A percentile compares a stretch with the other conserved stretches of the same genome.
phyloP scores from a whole-genome alignment of 2,329 filamentous ascomycete species.

The Cyphellophora europaea region DNA sequence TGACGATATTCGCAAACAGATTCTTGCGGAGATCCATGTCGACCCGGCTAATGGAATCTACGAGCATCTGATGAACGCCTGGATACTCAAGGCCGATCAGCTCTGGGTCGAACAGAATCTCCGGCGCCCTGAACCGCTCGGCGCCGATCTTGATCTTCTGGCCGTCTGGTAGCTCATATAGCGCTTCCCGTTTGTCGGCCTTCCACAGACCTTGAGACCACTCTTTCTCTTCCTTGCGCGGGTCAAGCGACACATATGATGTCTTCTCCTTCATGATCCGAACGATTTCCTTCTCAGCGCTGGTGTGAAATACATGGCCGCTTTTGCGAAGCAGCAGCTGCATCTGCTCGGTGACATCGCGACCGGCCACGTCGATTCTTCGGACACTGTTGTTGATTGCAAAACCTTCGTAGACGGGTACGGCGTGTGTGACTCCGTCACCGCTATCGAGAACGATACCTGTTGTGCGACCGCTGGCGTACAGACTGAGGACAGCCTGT shows the following conservation, averaged over 20 bases:
- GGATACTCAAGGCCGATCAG: conserved; percentile 95
- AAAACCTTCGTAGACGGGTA: conserved; percentile 96
- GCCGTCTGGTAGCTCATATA: conserved; percentile 86
- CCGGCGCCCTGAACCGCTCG: conserved; percentile 89
- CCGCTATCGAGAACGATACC: conserved; percentile 92
- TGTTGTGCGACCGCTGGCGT: conserved; percentile 90
- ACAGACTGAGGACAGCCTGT: conserved; percentile 90
- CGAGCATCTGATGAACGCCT: conserved; percentile 94
- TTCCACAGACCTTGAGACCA: conserved; percentile 64
- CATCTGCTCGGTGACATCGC: conserved; percentile 92
- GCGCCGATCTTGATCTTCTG: conserved; percentile 90
- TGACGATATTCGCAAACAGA: conserved; percentile 91
- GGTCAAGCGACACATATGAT: conserved; percentile 83
- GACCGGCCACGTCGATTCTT: conserved; percentile 88
- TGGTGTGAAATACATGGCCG: conserved; percentile 92
- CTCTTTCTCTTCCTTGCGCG: conserved; percentile 91
- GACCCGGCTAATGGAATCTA: conserved; percentile 88
- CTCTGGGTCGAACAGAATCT: conserved; percentile 96
- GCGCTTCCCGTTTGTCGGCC: conserved; percentile 66
- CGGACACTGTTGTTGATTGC: conserved; percentile 93
- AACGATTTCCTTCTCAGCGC: conserved; percentile 98
- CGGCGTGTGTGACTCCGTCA: conserved; percentile 92
- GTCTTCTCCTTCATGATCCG: conserved; percentile 92
- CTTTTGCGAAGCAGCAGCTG: conserved; percentile 85
- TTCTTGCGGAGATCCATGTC: conserved; percentile 93